Evolutionary conservation across 257 asterid genomes (phyloP).

Genomic region (Schizonepeta tenuifolia): DNA sequence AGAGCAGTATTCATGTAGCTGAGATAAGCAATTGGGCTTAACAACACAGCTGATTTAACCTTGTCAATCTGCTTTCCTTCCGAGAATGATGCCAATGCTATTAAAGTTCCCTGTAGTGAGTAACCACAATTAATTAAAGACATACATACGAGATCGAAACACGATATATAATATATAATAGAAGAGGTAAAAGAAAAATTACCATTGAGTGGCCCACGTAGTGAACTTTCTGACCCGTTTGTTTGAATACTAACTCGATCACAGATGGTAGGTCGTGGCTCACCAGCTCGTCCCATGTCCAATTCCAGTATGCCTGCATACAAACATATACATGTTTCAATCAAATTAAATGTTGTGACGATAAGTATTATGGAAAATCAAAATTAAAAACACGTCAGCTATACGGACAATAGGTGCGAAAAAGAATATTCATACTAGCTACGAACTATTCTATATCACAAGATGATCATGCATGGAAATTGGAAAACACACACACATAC

Average conservation of each 20-base stretch:
- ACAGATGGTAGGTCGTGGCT: slow-evolving; percentile 59
- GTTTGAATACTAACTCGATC: slow-evolving; percentile 47
- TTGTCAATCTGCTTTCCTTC: slow-evolving; percentile 67
- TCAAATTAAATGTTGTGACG: too few species aligned
- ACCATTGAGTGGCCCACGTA: slow-evolving; percentile 78
- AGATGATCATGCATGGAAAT: not conserved
- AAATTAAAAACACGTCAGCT: too few species aligned
- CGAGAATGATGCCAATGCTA: slow-evolving; percentile 78
- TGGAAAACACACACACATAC: not conserved
- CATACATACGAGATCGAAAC: not conserved
- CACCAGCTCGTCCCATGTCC: slow-evolving; percentile 84
- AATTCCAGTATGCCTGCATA: slow-evolving; percentile 57
- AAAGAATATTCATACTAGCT: not conserved
- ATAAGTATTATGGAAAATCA: too few species aligned
- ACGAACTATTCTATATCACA: not conserved
- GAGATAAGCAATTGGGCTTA: slow-evolving; percentile 84
- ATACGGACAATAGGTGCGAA: too few species aligned
- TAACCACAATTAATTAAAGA: not conserved
- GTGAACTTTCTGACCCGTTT: slow-evolving; percentile 61
- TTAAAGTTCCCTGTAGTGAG: slow-evolving; percentile 69
- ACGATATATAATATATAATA: not conserved
- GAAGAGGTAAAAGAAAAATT: not conserved
- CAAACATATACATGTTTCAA: too few species aligned
- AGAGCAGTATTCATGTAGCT: slow-evolving; percentile 79
- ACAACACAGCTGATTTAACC: slow-evolving; percentile 75